Base-by-base conservation (phyloP, 1,284 basidiomycete genomes). In the Mrakiaceae sp. region DNA sequence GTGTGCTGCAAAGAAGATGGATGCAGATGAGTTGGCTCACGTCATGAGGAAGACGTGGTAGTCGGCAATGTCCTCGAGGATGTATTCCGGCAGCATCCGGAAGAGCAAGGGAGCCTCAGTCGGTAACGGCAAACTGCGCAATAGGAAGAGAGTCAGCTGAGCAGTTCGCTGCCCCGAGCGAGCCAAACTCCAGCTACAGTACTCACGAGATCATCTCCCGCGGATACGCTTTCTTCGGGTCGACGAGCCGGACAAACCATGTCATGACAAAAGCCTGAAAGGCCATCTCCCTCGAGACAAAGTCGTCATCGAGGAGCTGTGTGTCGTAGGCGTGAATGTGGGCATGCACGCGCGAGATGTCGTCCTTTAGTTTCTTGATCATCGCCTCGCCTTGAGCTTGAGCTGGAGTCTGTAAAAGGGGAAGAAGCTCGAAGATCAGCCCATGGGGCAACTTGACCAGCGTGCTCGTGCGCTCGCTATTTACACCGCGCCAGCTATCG, bases 221-320 rank as follows among this genome's bases (percentile, higher is more conserved):
- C 0, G 96, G 96, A 72, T 98, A 91, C 44, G 79, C 74, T 69
- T 86, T 85, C 64, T 78, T 82, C 1, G 92, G 90, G 70, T 98
- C 96, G n/a, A 88, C 92, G 66, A 89, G 83, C 5, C 94, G 85
- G 62, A 98, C 87, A 16, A 98, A 79, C 95, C 95, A 99, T 0
- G 88, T 89, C 72, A 95, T 95, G 59, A 93, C 79, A 76, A 98
- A 96, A 70, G 85, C 87, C 42, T 84, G 85, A 77, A 96, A 98
- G 8, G 83, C 84, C 52, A 95, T 83, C 51, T 86, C 87, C 62
- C 86, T 82, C 71, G 87, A 84, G 43, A 90, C 81, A 65, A 96
- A 83, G 68, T 90, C 88, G 0, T 90, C 89, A 71, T 97, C 92
- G 48, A 88, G 80, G 1, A 99, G 81, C 70, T 94, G 92, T 0